phyloP scores from a whole-genome alignment of 139 green algal genomes.

The Gonium pectorale region DNA sequence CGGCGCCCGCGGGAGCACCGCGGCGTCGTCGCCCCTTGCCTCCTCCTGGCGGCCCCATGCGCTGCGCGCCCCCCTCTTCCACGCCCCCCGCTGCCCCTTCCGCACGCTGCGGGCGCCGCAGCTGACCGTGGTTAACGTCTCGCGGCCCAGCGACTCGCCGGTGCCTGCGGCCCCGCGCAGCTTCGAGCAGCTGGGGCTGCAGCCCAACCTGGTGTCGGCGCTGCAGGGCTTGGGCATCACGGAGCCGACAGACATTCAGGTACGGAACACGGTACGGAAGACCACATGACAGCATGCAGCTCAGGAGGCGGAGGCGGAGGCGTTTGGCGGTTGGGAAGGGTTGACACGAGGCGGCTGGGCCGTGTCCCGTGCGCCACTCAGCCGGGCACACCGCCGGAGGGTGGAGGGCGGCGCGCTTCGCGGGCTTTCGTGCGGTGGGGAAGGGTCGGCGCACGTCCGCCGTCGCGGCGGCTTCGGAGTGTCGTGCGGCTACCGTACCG shows the following conservation, averaged over 20 bases:
- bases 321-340: no score
- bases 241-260: slow-evolving; percentile 91
- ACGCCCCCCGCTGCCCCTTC: background rate
- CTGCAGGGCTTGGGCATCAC: slow-evolving; percentile 70
- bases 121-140: slow-evolving; percentile 36
- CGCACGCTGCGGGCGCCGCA: background rate
- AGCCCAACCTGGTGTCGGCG: slow-evolving; percentile 58
- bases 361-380: no score
- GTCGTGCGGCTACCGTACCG: no score
- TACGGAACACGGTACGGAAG: no score
- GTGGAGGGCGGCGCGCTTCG: no score
- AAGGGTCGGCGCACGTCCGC: no score
- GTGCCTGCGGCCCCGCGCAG: background rate
- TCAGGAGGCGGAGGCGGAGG: no score
- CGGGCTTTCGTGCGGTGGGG: no score
- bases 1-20: background rate
- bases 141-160: background rate
- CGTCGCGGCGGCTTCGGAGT: no score
- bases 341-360: no score
- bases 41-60: background rate
- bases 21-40: background rate
- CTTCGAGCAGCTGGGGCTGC: slow-evolving; percentile 71
- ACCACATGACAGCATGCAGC: no score
- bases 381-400: no score
- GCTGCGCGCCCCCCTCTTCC: background rate